These are phyloP conservation scores for Ceratocystis cacaofunesta DNA, from an alignment of 2,329 filamentous ascomycete genomes.

Conservation along the genomic window DNA sequence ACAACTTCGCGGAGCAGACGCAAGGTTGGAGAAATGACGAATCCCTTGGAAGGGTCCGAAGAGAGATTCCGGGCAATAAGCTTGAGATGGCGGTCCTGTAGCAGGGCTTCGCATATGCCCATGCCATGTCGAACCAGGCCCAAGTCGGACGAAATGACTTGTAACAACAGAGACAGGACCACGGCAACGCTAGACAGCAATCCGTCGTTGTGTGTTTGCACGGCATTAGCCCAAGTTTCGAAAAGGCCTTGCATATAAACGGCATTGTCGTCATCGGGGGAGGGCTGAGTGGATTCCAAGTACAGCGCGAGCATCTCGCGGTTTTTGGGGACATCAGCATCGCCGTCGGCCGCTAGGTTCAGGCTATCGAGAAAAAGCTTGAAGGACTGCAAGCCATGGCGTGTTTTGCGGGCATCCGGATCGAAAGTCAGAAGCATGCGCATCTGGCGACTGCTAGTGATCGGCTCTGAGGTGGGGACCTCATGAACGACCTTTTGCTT, in stretches of 20 bases:
- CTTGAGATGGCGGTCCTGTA: constrained; percentile 69
- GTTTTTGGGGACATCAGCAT: constrained; percentile 29
- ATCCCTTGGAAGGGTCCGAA: constrained; percentile 68
- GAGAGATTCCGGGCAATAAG: constrained; percentile 66
- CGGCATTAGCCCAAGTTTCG: constrained; percentile 76
- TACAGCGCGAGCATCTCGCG: constrained; percentile 53
- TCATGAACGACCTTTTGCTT: constrained; percentile 43
- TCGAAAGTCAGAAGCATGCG: constrained; percentile 54
- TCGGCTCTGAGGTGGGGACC: constrained; percentile 43
- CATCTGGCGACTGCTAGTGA: constrained; percentile 51
- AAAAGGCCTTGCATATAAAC: constrained; percentile 65
- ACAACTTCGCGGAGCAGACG: constrained; percentile 76
- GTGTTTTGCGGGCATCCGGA: constrained; percentile 51
- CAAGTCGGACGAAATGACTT: constrained; percentile 56
- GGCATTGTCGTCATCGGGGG: constrained; percentile 31
- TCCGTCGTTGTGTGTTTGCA: constrained; percentile 63
- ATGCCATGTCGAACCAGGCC: constrained; percentile 63
- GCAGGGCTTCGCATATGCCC: constrained; percentile 62
- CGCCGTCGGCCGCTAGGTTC: constrained; percentile 29
- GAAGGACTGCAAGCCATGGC: constrained; percentile 55
- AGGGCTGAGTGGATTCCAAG: constrained; percentile 41
- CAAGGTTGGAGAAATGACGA: constrained; percentile 76
- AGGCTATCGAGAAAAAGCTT: constrained; percentile 58
- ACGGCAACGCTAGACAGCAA: constrained; percentile 69
- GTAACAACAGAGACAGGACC: constrained; percentile 66